Percentiles rank a stretch among this genome's conserved stretches.
phyloP scores from a whole-genome alignment of 495 filamentous ascomycete species.

The Diplogelasinospora grovesii region DNA sequence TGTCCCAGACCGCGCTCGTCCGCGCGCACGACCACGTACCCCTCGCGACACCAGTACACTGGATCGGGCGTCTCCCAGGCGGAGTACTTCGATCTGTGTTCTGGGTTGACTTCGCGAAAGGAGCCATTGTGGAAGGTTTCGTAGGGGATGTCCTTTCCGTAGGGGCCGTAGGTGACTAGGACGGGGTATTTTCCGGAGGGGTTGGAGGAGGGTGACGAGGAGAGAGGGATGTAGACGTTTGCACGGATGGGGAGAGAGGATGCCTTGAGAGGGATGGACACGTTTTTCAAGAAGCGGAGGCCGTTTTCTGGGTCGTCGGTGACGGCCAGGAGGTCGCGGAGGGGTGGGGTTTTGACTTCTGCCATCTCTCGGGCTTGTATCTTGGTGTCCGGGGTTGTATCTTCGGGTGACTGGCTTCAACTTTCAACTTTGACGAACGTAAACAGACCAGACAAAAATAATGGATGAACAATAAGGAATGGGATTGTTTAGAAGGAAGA shows the following conservation, averaged over 20 bases:
- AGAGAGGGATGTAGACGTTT: conserved; percentile 25
- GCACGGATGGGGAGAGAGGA: conserved; percentile 23
- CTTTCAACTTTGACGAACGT: no score
- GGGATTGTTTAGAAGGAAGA: no score
- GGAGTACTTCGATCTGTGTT: conserved; percentile 45
- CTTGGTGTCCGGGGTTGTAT: no score
- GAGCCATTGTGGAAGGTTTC: conserved; percentile 35
- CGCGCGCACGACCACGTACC: conserved; percentile 54
- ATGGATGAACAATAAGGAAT: no score
- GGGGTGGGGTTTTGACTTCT: conserved; percentile 15
- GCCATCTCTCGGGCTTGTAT: no score
- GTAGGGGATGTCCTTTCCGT: conserved; percentile 58
- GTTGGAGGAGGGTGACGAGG: background rate
- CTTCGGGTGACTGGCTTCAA: no score
- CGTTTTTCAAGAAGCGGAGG: conserved; percentile 19
- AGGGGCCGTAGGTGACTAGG: conserved; percentile 54
- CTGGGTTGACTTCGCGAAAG: conserved; percentile 42
- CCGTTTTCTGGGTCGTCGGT: conserved; percentile 8
- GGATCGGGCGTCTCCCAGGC: conserved; percentile 62
- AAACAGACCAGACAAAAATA: no score
- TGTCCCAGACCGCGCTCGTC: conserved; percentile 56
- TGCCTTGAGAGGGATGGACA: conserved; percentile 22
- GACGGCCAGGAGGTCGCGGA: conserved; percentile 15
- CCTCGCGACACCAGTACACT: conserved; percentile 53
- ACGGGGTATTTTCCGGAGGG: conserved; percentile 28